These are phyloP conservation scores for Pseudogymnoascus sp. DNA, from an alignment of 2,329 filamentous ascomycete species.

Conservation along the genomic window DNA sequence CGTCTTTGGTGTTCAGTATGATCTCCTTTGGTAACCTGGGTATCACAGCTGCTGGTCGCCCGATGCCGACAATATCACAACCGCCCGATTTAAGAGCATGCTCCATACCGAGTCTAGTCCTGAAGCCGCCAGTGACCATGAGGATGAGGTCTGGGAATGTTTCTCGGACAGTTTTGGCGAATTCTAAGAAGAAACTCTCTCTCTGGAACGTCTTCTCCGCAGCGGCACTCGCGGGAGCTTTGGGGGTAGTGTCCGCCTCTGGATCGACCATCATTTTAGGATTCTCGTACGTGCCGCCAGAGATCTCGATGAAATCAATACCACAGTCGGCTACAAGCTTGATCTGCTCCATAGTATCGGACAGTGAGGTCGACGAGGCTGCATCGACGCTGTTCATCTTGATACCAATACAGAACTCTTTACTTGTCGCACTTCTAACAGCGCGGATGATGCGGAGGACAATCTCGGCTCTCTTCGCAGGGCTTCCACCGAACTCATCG, in stretches of 20 bases:
- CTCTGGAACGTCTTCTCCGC: slow-evolving; percentile 41
- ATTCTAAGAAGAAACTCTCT: slow-evolving; percentile 62
- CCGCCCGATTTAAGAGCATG: slow-evolving; percentile 36
- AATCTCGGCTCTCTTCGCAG: slow-evolving; percentile 61
- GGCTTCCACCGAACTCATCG: slow-evolving; percentile 58
- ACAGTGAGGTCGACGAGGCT: slow-evolving; percentile 29
- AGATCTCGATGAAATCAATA: slow-evolving; percentile 61
- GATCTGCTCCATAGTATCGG: slow-evolving; percentile 51
- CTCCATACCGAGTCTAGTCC: slow-evolving; percentile 41
- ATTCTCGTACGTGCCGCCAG: slow-evolving; percentile 52
- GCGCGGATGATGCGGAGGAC: slow-evolving; percentile 58
- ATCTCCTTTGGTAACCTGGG: slow-evolving; percentile 33
- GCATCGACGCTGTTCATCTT: slow-evolving; percentile 51
- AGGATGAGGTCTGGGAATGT: slow-evolving; percentile 37
- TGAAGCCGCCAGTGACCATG: slow-evolving; percentile 57
- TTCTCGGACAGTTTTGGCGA: slow-evolving; percentile 43
- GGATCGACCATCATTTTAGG: slow-evolving; percentile 30
- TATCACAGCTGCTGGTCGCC: slow-evolving; percentile 36
- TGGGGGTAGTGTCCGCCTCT: slow-evolving; percentile 11
- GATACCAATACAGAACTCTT: slow-evolving; percentile 40
- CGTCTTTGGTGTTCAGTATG: slow-evolving; percentile 26
- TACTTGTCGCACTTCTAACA: slow-evolving; percentile 34
- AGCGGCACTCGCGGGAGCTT: slow-evolving; percentile 12
- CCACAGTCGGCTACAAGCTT: slow-evolving; percentile 37
- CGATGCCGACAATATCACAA: slow-evolving; percentile 42